Evolutionary conservation across 495 filamentous ascomycete genomes (phyloP), one percentile per base, ranked within the genome.

Genomic region (Lophiostoma macrostomum): DNA sequence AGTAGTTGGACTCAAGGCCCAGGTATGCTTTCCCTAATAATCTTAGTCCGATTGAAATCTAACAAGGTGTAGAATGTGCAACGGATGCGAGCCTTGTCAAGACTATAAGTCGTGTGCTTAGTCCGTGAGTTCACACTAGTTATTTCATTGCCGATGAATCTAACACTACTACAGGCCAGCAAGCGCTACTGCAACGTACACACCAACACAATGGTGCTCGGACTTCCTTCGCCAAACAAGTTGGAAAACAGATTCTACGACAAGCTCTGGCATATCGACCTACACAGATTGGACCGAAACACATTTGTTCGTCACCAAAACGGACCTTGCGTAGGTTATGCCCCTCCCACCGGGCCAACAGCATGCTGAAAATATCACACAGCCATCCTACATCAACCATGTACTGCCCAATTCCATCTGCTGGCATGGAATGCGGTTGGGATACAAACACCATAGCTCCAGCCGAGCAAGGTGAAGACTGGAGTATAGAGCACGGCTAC

Each of bases 391-490:
- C 53, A 7, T 56, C 53, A 5, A 56, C 53, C 18, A 32, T 32
- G 19, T 41, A 19, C 12, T 56, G 53, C 20, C 52, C 53, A 6
- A 47, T 32, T 29, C 45, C 53, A 14, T 49, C 44, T 5, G n/a
- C 43, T 3, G 35, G 34, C 7, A 50, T 50, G 36, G 45, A 49
- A 36, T 56, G 53, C 32, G 53, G 43, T 13, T 46, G 42, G 24
- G 36, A 48, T 35, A 28, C 20, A 43, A 49, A 56, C 16, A 56
- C 30, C 11, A 36, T 56, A 18, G 53, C 53, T 5, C 53, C 53
- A 3, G 18, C 34, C n/a, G 53, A 56, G n/a, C 53, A 56, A 40
- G 53, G 45, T 19, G 44, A 50, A 29, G 53, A 56, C 38, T 56
- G 53, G 53, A 29, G 5, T 14, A 50, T 56, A 11, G 53, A 56